phyloP scores from a whole-genome alignment of 805 yeast genomes.

The Suhomyces canberraensis region DNA sequence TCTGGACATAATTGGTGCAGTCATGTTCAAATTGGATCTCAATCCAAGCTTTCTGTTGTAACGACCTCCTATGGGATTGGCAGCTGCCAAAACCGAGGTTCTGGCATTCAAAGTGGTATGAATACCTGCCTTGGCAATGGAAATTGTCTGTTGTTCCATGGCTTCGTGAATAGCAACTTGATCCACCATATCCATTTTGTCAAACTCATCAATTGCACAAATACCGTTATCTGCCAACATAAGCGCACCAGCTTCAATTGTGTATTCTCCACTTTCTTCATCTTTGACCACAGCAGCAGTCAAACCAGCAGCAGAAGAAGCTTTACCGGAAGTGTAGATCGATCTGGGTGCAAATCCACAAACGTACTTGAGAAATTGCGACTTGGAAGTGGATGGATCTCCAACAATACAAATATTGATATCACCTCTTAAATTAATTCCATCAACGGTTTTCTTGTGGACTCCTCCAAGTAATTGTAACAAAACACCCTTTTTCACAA shows the following conservation, averaged over 20 bases:
- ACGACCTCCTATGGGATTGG: constrained; percentile 96
- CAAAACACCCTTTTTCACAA: constrained; percentile 86
- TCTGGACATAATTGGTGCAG: constrained; percentile 98
- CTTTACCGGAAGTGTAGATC: constrained; percentile 96
- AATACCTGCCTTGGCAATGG: constrained; percentile 98
- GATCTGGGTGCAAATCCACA: constrained; percentile 90
- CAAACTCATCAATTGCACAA: constrained; percentile 98
- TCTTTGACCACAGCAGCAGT: constrained; percentile 98
- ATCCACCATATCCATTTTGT: constrained; percentile 92
- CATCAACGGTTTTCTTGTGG: constrained; percentile 89
- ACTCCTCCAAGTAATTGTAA: constrained; percentile 93
- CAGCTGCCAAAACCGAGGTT: constrained; percentile 97
- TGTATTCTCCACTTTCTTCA: constrained; percentile 94
- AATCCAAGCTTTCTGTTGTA: constrained; percentile 84
- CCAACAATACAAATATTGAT: constrained; percentile 96
- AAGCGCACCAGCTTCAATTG: constrained; percentile 97
- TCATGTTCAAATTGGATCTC: constrained; percentile 86
- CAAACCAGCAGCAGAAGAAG: constrained; percentile 97
- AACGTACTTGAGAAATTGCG: constrained; percentile 92
- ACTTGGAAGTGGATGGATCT: constrained; percentile 96
- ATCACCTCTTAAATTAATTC: constrained; percentile 93
- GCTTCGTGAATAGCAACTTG: constrained; percentile 99
- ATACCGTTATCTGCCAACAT: constrained; percentile 98
- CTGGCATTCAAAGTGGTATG: constrained; percentile 97
- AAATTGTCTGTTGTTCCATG: constrained; percentile 98